phyloP scores from a whole-genome alignment of 169 alveolate genomes.

The Eimeria necatrix region DNA sequence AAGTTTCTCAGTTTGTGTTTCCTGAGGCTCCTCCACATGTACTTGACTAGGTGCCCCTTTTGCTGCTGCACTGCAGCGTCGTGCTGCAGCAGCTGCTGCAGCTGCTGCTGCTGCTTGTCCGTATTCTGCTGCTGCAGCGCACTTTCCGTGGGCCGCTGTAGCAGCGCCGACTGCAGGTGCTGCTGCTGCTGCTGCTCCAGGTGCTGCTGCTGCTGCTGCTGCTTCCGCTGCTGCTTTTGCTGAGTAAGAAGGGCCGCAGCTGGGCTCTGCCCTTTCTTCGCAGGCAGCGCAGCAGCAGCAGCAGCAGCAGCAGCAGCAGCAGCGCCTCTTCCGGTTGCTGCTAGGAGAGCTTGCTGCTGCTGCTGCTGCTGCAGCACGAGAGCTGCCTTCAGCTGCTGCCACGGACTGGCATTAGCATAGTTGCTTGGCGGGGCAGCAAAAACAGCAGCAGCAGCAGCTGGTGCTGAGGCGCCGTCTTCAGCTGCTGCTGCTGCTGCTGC shows the following conservation, averaged over 20 bases:
- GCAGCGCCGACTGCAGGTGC: too few species aligned
- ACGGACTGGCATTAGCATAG: constrained; percentile 14
- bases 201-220: background rate
- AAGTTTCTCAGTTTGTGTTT: background rate
- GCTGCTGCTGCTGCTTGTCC: background rate
- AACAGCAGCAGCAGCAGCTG: too few species aligned
- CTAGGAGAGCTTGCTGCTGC: constrained; percentile 23
- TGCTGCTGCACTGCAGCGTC: constrained; percentile 36
- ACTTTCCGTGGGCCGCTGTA: too few species aligned
- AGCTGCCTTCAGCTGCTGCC: constrained; percentile 41
- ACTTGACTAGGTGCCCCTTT: background rate
- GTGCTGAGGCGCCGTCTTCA: too few species aligned
- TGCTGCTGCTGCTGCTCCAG: background rate
- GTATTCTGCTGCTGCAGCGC: background rate
- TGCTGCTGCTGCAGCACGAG: constrained; percentile 49
- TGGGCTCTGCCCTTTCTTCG: constrained; percentile 17
- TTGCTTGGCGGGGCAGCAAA: too few species aligned
- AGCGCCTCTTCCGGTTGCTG: background rate
- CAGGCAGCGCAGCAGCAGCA: background rate
- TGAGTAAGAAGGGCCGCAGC: background rate
- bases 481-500: too few species aligned
- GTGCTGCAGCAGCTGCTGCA: constrained; percentile 15
- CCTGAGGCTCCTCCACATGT: constrained; percentile 20
- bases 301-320: background rate
- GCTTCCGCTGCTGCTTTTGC: constrained; percentile 14